phyloP scores from a whole-genome alignment of 306 rosid species.

The Aeschynomene evenia region DNA sequence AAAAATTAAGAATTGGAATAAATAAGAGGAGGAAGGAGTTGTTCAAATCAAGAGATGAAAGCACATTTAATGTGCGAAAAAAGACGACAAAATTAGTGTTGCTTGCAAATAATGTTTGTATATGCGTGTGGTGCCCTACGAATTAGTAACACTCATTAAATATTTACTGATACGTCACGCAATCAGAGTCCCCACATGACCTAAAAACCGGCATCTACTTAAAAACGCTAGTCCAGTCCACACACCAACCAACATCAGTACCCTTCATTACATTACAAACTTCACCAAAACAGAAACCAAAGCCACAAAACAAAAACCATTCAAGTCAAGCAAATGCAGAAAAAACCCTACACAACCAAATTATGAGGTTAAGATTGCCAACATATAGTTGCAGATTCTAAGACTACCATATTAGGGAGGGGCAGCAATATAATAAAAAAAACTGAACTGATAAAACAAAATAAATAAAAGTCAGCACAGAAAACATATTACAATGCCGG shows the following conservation, averaged over 20 bases:
- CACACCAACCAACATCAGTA: conserved; percentile 8
- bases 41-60: not conserved
- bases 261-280: conserved; percentile 21
- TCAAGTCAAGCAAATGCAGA: not conserved
- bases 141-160: not conserved
- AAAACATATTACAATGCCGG: conserved; percentile 27
- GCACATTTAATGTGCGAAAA: not conserved
- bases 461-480: conserved; percentile 14
- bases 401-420: conserved; percentile 5
- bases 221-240: not conserved
- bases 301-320: not conserved
- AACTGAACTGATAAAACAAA: conserved; percentile 4
- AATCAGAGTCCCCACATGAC: conserved; percentile 17
- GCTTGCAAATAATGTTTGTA: not conserved
- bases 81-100: not conserved
- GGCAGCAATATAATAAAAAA: not conserved
- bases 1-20: not conserved
- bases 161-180: conserved; percentile 8
- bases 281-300: not conserved
- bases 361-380: not conserved
- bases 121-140: not conserved
- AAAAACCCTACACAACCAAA: conserved; percentile 28
- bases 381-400: not conserved
- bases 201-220: not conserved
- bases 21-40: not conserved